phyloP scores from a whole-genome alignment of 768 basidiomycete genomes.

The Naematelia encephala region DNA sequence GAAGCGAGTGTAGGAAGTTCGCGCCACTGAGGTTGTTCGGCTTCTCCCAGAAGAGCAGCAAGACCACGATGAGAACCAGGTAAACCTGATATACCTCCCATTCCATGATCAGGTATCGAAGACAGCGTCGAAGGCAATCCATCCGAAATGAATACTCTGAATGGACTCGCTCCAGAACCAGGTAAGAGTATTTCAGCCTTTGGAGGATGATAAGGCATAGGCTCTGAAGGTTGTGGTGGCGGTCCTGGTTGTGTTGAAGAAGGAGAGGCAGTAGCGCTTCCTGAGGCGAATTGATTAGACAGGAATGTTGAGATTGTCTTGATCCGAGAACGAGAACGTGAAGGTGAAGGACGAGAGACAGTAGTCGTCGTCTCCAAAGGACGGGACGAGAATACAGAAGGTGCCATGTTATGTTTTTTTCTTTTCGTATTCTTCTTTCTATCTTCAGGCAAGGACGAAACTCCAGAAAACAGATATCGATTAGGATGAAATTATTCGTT shows the following conservation, averaged over 20 bases:
- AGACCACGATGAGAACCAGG: background rate
- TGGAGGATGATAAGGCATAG: conserved; percentile 5
- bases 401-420: too few species aligned
- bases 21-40: conserved; percentile 7
- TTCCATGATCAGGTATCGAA: background rate
- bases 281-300: conserved; percentile 5
- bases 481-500: too few species aligned
- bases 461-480: too few species aligned
- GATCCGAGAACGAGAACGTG: conserved; percentile 1
- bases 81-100: background rate
- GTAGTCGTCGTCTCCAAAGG: background rate
- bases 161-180: background rate
- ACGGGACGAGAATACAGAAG: conserved; percentile 1
- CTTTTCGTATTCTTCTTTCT: too few species aligned
- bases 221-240: conserved; percentile 3
- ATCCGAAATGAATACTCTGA: background rate
- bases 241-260: background rate
- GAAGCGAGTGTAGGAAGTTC: conserved; percentile 27
- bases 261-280: background rate
- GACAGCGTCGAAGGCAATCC: background rate
- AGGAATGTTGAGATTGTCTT: conserved; percentile 13
- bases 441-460: too few species aligned
- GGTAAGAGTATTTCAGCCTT: conserved; percentile 2
- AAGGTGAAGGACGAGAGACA: background rate
- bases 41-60: background rate